These are phyloP conservation scores for Cryptococcus sp. DNA, from an alignment of 1,284 basidiomycete species.

Conservation along the genomic window DNA sequence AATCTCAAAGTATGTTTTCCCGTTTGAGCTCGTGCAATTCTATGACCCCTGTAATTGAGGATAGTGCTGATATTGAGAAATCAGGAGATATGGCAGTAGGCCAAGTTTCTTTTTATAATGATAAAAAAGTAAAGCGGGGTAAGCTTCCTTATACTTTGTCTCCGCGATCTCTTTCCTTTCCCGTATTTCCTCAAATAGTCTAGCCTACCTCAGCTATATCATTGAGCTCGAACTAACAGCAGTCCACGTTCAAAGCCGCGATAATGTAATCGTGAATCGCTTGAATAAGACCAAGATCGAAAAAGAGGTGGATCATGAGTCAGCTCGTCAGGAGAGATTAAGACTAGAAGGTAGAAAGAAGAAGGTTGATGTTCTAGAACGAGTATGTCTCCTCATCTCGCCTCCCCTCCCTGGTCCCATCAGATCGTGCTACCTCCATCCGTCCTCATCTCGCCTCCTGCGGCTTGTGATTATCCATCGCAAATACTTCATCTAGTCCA, in stretches of 20 bases:
- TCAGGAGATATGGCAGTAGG: slow-evolving; percentile 94
- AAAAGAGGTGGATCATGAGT: slow-evolving; percentile 82
- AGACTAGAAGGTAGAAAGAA: slow-evolving; percentile 68
- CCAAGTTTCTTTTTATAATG: slow-evolving; percentile 88
- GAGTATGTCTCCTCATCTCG: slow-evolving; percentile 36
- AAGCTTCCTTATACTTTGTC: slow-evolving; percentile 10
- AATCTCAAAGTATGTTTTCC: slow-evolving; percentile 69
- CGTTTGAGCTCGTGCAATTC: not conserved
- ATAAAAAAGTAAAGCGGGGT: slow-evolving; percentile 81
- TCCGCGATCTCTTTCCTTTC: not conserved
- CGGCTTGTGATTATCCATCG: not conserved
- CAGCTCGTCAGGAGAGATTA: slow-evolving; percentile 75
- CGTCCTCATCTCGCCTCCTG: not conserved
- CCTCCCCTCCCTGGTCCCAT: too few species aligned
- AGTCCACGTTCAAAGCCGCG: slow-evolving; percentile 74
- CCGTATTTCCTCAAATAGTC: too few species aligned
- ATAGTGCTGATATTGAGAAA: slow-evolving; percentile 72
- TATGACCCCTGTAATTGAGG: too few species aligned
- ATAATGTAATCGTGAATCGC: slow-evolving; percentile 87
- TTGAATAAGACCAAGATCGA: slow-evolving; percentile 92
- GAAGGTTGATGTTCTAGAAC: slow-evolving; percentile 57
- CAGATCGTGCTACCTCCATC: not conserved
- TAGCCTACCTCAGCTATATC: too few species aligned
- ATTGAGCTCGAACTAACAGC: not conserved
- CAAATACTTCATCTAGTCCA: not conserved